Conservation (phyloP, 208 protist species). For the Acanthamoeba rhysodes region DNA sequence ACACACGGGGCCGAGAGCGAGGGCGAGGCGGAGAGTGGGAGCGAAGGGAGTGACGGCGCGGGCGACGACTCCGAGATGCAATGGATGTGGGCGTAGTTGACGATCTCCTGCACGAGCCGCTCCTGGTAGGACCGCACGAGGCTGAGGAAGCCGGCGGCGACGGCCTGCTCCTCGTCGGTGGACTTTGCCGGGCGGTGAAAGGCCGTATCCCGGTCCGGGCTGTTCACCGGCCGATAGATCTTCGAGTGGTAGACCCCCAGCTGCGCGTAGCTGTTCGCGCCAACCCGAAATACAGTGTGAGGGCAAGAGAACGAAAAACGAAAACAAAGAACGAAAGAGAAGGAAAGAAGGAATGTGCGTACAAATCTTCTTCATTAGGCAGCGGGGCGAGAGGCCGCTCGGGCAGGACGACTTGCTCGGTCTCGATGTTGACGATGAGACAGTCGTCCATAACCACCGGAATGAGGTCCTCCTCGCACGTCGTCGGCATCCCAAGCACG, state of each 20-base stretch:
- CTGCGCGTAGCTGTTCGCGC: not conserved
- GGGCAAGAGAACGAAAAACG: too few relatives aligned
- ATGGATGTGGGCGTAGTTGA: conserved; percentile 33
- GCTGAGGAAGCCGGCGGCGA: not conserved
- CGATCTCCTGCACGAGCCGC: conserved; percentile 17
- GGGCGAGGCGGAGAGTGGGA: not conserved
- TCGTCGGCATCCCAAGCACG: conserved; percentile 24
- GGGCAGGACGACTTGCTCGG: conserved; percentile 23
- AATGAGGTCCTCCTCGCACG: conserved; percentile 5
- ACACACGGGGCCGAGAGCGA: not conserved
- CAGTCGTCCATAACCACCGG: conserved; percentile 24
- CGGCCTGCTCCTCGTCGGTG: not conserved
- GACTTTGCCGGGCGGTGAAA: not conserved
- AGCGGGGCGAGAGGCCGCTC: conserved; percentile 7
- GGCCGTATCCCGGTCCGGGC: not conserved
- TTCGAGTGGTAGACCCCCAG: conserved; percentile 13
- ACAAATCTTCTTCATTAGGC: conserved; percentile 20
- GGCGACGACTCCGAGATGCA: not conserved
- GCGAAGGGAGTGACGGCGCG: not conserved
- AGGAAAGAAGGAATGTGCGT: not conserved
- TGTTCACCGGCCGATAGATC: conserved; percentile 6
- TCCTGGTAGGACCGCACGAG: not conserved
- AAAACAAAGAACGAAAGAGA: too few relatives aligned
- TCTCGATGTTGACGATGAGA: conserved; percentile 57
- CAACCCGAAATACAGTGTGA: too few relatives aligned